phyloP scores from a whole-genome alignment of 441 rosid genomes.

The Euphorbia corollata region DNA sequence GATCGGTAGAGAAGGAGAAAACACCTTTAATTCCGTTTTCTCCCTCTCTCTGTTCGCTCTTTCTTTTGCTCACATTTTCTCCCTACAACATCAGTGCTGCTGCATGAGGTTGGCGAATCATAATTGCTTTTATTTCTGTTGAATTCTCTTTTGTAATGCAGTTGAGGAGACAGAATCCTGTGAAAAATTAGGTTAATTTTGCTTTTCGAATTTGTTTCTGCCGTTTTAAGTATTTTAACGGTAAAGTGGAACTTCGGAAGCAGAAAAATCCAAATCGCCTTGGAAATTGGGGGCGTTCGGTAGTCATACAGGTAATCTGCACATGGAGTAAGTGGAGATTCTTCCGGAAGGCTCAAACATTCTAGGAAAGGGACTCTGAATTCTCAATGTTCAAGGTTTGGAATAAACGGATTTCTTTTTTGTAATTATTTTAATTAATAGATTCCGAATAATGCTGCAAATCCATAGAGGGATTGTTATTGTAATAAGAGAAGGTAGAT shows the following conservation, averaged over 20 bases:
- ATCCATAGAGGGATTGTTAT: conserved; percentile 6
- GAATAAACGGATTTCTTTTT: background rate
- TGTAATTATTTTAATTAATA: conserved; percentile 6
- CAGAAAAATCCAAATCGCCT: conserved; percentile 15
- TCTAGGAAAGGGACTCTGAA: conserved; percentile 30
- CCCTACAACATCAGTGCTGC: background rate
- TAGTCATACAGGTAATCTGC: conserved; percentile 22
- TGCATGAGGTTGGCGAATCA: background rate
- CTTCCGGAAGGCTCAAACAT: conserved; percentile 33
- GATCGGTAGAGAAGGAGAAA: background rate
- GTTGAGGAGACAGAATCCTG: background rate
- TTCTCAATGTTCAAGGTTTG: conserved; percentile 26
- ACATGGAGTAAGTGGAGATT: conserved; percentile 33
- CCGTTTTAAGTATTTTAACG: background rate
- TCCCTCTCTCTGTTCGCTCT: background rate
- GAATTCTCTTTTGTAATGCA: background rate
- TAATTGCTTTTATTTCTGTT: background rate
- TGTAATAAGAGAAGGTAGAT: conserved; percentile 26
- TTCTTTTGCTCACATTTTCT: too few species aligned
- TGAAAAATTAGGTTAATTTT: background rate
- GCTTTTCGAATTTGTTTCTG: background rate
- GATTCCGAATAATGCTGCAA: background rate
- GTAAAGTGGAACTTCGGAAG: background rate
- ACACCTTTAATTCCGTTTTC: background rate
- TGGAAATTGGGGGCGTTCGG: conserved; percentile 7